Evolutionary conservation across 768 basidiomycete genomes (phyloP), one percentile per base, ranked within the genome.

Genomic region (Porphyrellus cyaneotinctus): DNA sequence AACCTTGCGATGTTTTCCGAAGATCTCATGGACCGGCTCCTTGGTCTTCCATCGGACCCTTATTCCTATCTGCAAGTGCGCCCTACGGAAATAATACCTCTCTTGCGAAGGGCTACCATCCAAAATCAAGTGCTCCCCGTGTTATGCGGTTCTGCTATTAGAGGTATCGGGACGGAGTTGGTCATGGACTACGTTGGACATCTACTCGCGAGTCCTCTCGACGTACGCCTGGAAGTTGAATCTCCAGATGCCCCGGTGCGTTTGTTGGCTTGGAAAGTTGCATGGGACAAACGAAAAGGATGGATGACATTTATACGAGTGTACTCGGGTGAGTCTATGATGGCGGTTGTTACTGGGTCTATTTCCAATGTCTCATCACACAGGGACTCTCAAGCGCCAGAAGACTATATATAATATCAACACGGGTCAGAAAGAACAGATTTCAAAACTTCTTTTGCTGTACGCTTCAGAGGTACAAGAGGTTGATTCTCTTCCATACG

Each of bases 251-350:
- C 77, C 0, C 81, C 83, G 1, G 62, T 88, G 22, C 82, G 79
- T 32, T 67, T 85, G 57, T 74, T 94, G 24, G 91, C 88, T 3
- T 94, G 92, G 91, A 94, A 94, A 65, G 91, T 94, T 20, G 77
- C 74, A 28, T 92, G 90, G 91, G 90, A 94, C 62, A 83, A 83
- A 52, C 80, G 73, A 51, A 79, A 78, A 59, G 91, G 91, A 22
- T 94, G 91, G 91, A 91, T 94, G 90, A 93, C 91, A 2, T 94
- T 91, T 64, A 85, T 94, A 35, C 78, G 91, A 23, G 81, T 94
- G 18, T 94, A 94, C 68, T 91, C 91, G 48, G 91, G 91, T 89
- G 65, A 55, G 74, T 67, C 6, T 31, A 30, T 36, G 28, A 26
- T 14, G n/a, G n/a, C 28, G 11, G 24, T 33, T 17, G 24, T 33